phyloP scores from a whole-genome alignment of 116 monocot genomes.

The Iris pallida region DNA sequence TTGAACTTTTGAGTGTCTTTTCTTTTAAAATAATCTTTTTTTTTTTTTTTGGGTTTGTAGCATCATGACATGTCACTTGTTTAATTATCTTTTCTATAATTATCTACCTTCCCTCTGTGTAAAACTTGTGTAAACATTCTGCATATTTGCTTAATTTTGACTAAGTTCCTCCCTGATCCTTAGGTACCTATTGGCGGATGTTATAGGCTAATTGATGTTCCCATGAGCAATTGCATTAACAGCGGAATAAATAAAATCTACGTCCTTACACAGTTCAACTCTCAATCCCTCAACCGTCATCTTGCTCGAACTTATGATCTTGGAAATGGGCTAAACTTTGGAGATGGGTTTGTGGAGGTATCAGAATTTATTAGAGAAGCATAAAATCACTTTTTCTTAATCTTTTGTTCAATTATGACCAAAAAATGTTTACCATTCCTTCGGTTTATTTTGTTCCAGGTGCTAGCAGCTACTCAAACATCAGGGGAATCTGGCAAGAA shows the following conservation, averaged over 20 bases:
- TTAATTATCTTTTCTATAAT: too few relatives aligned
- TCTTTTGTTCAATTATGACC: not conserved
- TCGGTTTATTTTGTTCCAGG: constrained; percentile 14
- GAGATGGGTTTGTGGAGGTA: constrained; percentile 18
- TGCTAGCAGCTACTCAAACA: constrained; percentile 64
- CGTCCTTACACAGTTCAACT: constrained; percentile 45
- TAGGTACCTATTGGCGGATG: constrained; percentile 45
- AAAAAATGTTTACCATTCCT: not conserved
- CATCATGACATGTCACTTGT: too few relatives aligned
- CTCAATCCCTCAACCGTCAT: constrained; percentile 47
- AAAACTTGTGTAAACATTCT: too few relatives aligned
- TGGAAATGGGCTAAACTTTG: constrained; percentile 13
- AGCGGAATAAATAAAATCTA: constrained; percentile 46
- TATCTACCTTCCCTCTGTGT: too few relatives aligned
- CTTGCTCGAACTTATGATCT: constrained; percentile 30
- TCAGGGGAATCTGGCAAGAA: constrained; percentile 47
- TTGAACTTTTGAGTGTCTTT: too few relatives aligned
- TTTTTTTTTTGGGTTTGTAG: too few relatives aligned
- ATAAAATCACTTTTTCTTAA: not conserved
- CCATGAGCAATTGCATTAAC: constrained; percentile 51
- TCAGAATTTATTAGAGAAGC: not conserved
- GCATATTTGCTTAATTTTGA: too few relatives aligned
- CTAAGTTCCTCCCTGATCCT: not conserved
- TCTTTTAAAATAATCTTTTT: too few relatives aligned
- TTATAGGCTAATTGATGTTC: constrained; percentile 51